phyloP scores from a whole-genome alignment of 352 stramenopile genomes.

The Pseudoperonospora humuli region DNA sequence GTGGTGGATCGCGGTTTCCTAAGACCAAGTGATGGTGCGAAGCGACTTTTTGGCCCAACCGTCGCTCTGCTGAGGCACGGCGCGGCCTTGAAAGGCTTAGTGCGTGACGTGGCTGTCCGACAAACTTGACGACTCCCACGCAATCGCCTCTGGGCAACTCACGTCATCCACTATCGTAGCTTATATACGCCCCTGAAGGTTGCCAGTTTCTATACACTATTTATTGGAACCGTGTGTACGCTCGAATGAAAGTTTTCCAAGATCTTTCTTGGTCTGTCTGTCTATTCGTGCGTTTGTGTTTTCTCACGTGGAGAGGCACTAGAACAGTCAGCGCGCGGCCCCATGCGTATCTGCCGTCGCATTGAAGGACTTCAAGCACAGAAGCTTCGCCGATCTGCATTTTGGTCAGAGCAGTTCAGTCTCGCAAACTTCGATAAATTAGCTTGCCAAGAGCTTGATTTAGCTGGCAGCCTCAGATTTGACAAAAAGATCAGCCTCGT shows the following conservation, averaged over 20 bases:
- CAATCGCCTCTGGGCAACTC: background rate
- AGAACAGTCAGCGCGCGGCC: background rate
- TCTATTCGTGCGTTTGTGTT: background rate
- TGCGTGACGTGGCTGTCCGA: no score
- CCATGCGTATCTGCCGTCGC: background rate
- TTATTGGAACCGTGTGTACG: constrained; percentile 25
- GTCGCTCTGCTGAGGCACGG: no score
- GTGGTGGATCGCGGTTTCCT: no score
- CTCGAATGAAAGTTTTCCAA: constrained; percentile 4
- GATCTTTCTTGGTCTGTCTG: constrained; percentile 4
- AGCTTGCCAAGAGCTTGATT: no score
- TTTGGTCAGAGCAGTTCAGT: no score
- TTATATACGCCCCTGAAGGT: constrained; percentile 8
- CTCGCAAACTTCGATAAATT: no score
- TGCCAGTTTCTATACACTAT: constrained; percentile 19
- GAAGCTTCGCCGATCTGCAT: no score
- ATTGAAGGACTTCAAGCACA: background rate
- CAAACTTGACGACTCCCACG: background rate
- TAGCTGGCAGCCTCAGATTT: no score
- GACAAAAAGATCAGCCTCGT: no score
- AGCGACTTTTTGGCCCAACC: no score
- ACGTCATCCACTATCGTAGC: constrained; percentile 1
- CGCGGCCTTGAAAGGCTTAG: no score
- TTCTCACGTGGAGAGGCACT: background rate
- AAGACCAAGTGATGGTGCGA: background rate